These are phyloP conservation scores for Sanghuangporus weigelae DNA, from an alignment of 1,284 basidiomycete species.

Conservation along the genomic window DNA sequence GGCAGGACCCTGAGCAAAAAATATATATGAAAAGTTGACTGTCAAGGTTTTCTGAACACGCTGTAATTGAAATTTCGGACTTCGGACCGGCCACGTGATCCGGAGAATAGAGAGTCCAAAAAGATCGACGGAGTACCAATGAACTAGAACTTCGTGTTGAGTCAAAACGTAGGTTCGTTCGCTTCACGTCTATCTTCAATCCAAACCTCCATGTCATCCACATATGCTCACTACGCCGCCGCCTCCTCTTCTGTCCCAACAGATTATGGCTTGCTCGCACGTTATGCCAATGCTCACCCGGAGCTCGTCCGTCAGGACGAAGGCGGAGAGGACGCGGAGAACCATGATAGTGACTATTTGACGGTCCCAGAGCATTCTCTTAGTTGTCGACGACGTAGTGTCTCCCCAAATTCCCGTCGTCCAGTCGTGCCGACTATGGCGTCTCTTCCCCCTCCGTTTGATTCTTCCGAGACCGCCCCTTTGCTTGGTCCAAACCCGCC, in stretches of 20 bases:
- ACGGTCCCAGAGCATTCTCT: neutral
- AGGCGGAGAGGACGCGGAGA: slow-evolving; percentile 15
- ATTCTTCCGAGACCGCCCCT: slow-evolving; percentile 44
- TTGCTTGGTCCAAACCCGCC: slow-evolving; percentile 37
- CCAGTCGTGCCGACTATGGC: slow-evolving; percentile 31
- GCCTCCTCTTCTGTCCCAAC: slow-evolving; percentile 53
- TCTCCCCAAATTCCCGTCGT: slow-evolving; percentile 29
- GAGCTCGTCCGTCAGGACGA: slow-evolving; percentile 15
- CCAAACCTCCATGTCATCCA: slow-evolving; percentile 32
- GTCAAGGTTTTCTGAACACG: too few relatives aligned
- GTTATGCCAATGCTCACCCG: slow-evolving; percentile 32
- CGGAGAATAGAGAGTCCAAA: neutral
- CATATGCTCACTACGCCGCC: slow-evolving; percentile 43
- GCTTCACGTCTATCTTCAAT: neutral
- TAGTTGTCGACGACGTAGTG: slow-evolving; percentile 26
- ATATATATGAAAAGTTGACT: too few relatives aligned
- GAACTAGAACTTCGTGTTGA: neutral
- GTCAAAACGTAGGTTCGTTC: too few relatives aligned
- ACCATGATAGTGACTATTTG: neutral
- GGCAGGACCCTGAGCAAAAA: too few relatives aligned
- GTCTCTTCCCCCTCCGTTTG: slow-evolving; percentile 22
- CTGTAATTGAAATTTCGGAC: neutral
- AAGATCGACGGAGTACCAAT: neutral
- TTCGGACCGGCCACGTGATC: neutral
- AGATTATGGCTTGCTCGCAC: slow-evolving; percentile 56